Conservation (phyloP, 108 stramenopile genomes). For the Skeletonema potamos region DNA sequence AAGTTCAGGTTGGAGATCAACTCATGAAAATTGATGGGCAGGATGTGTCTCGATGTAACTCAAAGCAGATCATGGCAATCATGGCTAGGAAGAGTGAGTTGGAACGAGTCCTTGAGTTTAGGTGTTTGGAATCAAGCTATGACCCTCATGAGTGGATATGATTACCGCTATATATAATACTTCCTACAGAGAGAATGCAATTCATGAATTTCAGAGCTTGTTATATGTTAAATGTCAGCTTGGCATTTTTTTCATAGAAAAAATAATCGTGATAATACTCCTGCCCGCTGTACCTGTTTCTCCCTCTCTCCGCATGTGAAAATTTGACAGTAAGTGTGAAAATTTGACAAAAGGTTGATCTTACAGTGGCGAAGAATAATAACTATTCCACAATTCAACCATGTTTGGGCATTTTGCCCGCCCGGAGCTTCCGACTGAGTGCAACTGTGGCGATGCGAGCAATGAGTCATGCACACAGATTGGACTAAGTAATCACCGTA, state of each 20-base stretch:
- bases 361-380: not conserved
- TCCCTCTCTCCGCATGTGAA: not conserved
- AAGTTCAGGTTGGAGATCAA: conserved; percentile 80
- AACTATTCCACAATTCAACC: not conserved
- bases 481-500: not conserved
- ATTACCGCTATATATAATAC: no score
- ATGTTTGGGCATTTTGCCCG: not conserved
- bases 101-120: conserved; percentile 73
- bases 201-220: no score
- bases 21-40: conserved; percentile 89
- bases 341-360: not conserved
- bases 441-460: not conserved
- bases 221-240: no score
- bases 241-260: no score
- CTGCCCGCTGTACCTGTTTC: not conserved
- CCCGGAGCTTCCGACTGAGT: not conserved
- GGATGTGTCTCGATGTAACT: conserved; percentile 87
- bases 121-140: conserved; percentile 18
- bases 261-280: not conserved
- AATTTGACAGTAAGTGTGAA: not conserved
- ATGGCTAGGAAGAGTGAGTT: conserved; percentile 88
- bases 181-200: no score
- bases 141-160: conserved; percentile 36
- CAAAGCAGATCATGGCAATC: conserved; percentile 84
- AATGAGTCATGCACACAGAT: not conserved